These are phyloP conservation scores for Alternaria tenuissima DNA, from an alignment of 2,329 filamentous ascomycete species.

Conservation along the genomic window DNA sequence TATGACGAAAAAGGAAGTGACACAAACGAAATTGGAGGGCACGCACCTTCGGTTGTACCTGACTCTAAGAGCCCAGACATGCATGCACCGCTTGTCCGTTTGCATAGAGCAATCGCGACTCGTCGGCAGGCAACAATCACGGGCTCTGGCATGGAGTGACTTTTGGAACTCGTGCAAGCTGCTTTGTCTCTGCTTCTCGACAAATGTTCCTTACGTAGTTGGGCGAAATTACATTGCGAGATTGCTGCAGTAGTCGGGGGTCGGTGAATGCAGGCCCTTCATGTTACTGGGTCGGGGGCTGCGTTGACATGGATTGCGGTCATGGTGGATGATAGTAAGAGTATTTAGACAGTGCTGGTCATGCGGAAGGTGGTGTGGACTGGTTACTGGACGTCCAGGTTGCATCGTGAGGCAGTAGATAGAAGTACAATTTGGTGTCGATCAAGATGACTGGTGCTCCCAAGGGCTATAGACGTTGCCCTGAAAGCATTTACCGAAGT, in stretches of 20 bases:
- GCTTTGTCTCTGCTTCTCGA: constrained; percentile 4
- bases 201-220: constrained; percentile 19
- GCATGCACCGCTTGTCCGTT: constrained; percentile 12
- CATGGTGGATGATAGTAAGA: constrained; percentile 45
- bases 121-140: constrained; percentile 23
- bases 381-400: constrained; percentile 49
- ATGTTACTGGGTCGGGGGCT: constrained; percentile 33
- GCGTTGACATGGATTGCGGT: constrained; percentile 39
- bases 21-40: constrained; percentile 30
- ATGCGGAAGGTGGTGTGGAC: constrained; percentile 47
- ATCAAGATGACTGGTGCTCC: constrained; percentile 49
- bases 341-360: constrained; percentile 47
- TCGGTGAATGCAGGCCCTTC: constrained; percentile 36
- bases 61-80: constrained; percentile 19
- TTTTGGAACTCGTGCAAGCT: neutral
- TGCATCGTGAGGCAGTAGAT: constrained; percentile 50
- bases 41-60: constrained; percentile 39
- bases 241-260: constrained; percentile 31
- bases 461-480: constrained; percentile 45
- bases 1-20: constrained; percentile 25
- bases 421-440: constrained; percentile 56
- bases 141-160: constrained; percentile 20
- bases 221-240: constrained; percentile 31
- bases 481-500: constrained; percentile 50
- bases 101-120: constrained; percentile 18